Base-by-base conservation (phyloP, 2,329 filamentous ascomycete genomes). In the Ophiostoma perfectum region DNA sequence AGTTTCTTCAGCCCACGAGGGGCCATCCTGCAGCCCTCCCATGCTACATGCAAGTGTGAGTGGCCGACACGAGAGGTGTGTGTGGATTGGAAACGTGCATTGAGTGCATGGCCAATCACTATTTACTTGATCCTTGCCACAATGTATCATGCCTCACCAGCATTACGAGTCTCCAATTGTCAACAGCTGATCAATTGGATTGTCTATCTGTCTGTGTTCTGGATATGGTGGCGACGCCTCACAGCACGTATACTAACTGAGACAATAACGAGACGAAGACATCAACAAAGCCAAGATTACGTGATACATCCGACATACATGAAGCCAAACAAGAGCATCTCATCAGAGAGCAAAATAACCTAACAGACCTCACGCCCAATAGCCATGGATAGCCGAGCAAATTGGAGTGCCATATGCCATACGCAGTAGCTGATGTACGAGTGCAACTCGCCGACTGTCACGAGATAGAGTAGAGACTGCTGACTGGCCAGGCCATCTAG, bases 1-100 rank as follows among this genome's bases (percentile, higher is more conserved):
- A 68, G 64, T 63, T 45, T 68, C 45, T 66, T 66, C 47, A 44
- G 67, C 55, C 52, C 67, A 68, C 67, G 67, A 38, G 67, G 67
- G 44, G 18, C 38, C 62, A n/a, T 16, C 44, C 55, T 68, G 64
- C 55, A 66, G 67, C 41, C 27, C 16, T 27, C 18, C n/a, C 16
- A 47, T 27, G 39, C n/a, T 5, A 64, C 60, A 42, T 62, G 41
- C 41, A 60, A 0, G 14, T 36, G 65, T 64, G 45, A 67, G 27
- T 67, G 49, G 66, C 11, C n/a, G 49, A 11, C 49, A 27, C 8
- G n/a, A 55, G 49, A 27, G 49, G 49, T 55, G 49, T 55, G 49
- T 55, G 49, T 55, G 49, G 49, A 27, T 27, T 55, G 49, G 5
- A 8, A 8, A 58, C 52, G 52, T 58, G 52, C 52, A 58, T 58